These are phyloP conservation scores for Eucalyptus microcorys DNA, from an alignment of 345 rosid species.

Conservation along the genomic window DNA sequence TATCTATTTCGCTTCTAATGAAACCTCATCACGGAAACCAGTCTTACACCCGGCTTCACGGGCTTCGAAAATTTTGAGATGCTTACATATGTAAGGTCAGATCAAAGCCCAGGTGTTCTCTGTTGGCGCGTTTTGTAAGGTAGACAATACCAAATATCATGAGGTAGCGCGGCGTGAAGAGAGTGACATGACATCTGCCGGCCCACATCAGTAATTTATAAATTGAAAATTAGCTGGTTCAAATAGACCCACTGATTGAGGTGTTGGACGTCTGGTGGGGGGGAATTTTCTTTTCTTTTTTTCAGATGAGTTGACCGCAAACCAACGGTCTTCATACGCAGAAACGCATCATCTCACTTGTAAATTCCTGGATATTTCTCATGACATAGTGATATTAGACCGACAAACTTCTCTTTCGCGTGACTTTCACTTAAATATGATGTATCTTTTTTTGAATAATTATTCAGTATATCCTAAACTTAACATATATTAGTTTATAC, in stretches of 20 bases:
- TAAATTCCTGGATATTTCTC: not conserved
- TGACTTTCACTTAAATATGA: not conserved
- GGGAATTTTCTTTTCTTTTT: not conserved
- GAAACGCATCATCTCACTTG: not conserved
- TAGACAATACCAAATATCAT: not conserved
- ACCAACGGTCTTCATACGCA: not conserved
- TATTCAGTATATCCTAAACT: not conserved
- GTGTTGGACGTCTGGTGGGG: not conserved
- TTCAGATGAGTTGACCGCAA: not conserved
- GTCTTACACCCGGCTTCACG: not conserved
- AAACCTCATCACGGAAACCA: not conserved
- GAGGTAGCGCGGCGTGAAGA: not conserved
- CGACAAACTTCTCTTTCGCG: not conserved
- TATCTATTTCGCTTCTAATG: not conserved
- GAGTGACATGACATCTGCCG: not conserved
- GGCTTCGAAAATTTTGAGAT: not conserved
- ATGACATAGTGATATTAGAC: not conserved
- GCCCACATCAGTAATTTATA: not conserved
- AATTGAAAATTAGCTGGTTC: not conserved
- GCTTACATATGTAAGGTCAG: not conserved
- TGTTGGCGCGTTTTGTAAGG: not conserved
- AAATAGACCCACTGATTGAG: not conserved
- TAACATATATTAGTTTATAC: not conserved
- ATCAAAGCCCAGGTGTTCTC: not conserved
- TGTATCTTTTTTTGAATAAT: not conserved